Percentiles rank a stretch among this genome's conserved stretches.
phyloP scores from a whole-genome alignment of 495 filamentous ascomycete species.

The Penicillium argentinense region DNA sequence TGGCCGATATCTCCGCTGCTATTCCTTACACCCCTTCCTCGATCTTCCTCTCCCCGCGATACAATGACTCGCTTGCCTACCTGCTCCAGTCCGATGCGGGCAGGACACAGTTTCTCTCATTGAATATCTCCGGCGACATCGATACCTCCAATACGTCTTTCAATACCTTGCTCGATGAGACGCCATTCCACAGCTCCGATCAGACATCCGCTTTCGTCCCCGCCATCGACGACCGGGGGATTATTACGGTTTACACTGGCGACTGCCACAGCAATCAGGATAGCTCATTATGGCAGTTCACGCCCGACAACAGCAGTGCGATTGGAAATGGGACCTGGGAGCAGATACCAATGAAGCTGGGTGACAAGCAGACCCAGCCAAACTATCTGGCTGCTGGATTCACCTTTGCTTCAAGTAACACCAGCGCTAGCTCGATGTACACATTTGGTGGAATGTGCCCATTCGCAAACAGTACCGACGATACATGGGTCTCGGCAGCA shows the following conservation, averaged over 20 bases:
- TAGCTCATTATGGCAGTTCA: constrained; percentile 57
- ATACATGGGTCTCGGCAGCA: constrained; percentile 60
- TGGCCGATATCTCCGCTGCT: constrained; percentile 30
- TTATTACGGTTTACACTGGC: constrained; percentile 68
- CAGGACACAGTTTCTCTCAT: constrained; percentile 53
- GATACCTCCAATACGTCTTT: constrained; percentile 50
- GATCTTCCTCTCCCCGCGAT: constrained; percentile 55
- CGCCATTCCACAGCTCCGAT: constrained; percentile 61
- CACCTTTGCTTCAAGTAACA: constrained; percentile 61
- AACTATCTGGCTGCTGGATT: constrained; percentile 68
- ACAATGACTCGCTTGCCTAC: constrained; percentile 54
- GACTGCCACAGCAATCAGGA: constrained; percentile 54
- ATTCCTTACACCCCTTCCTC: constrained; percentile 76
- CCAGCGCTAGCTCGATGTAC: constrained; percentile 56
- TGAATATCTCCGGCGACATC: constrained; percentile 62
- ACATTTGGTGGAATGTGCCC: constrained; percentile 92
- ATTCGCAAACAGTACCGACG: constrained; percentile 36
- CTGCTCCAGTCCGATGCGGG: constrained; percentile 46
- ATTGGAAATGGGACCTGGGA: constrained; percentile 59
- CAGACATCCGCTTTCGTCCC: constrained; percentile 57
- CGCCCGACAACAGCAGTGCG: constrained; percentile 32
- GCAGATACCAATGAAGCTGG: constrained; percentile 24
- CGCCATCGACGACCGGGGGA: constrained; percentile 61
- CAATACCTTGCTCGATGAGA: constrained; percentile 54
- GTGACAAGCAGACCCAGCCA: constrained; percentile 42